Evolutionary conservation across 2,329 filamentous ascomycete species (phyloP), one percentile per base, ranked within the genome.

Genomic region (Colletotrichum sp.): DNA sequence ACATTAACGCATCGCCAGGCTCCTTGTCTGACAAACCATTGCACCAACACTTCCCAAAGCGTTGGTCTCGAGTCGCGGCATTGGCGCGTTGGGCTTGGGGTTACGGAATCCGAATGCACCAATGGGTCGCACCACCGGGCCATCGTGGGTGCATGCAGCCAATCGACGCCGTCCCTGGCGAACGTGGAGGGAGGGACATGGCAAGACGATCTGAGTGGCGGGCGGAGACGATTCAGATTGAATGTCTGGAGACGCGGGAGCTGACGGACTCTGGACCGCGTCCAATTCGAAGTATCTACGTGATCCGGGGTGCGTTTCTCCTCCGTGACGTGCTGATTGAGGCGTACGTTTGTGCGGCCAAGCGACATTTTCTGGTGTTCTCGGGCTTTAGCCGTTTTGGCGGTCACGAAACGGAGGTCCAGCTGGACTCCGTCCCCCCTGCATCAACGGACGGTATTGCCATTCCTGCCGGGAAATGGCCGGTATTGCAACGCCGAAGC

Each of bases 121-220:
- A 77, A 77, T 77, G 52, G 71, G 52, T 49, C 62, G 71, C 72
- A 57, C 61, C 52, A 13, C 67, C 16, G 55, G 61, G 57, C 71
- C 75, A 77, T 75, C 72, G 71, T 75, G 75, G 32, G 52, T 44
- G 44, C 70, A 36, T 52, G 63, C 30, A 59, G 59, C 74, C 74
- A 76, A 76, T 76, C 70, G 65, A 69, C 27, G 59, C 44, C 15
- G 44, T 30, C 65, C 44, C 64, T 73, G 32, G 27, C 63, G 39
- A 73, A 76, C 69, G 64, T 76, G 70, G 27, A 73, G 64, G 63
- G 34, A 36, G 32, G 62, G 49, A 36, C 34, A n/a, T 30, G 62
- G 25, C 39, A 8, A 11, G 52, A 29, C 36, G 44, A 62, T 49
- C 62, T 57, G 62, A 39, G 36, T 36, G 68, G 52, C 61, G 13